A percentile compares a stretch with the other conserved stretches of the same genome.
phyloP scores from a whole-genome alignment of 2,329 filamentous ascomycete genomes.

The Bipolaris victoriae region DNA sequence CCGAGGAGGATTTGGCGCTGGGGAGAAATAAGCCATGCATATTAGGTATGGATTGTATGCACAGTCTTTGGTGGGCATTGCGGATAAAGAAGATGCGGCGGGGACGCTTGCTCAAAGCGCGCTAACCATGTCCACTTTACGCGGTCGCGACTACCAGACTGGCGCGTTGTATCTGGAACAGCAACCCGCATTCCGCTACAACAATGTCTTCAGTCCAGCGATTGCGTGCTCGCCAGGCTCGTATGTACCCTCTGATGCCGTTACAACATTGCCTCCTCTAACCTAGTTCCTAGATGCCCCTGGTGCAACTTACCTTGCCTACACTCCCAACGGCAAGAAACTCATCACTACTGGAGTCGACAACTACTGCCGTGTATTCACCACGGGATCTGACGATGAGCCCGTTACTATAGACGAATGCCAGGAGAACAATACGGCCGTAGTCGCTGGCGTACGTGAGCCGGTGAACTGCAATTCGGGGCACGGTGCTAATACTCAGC shows the following conservation, averaged over 20 bases:
- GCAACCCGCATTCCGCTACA: slow-evolving; percentile 5
- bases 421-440: slow-evolving; percentile 81
- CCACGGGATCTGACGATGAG: slow-evolving; percentile 88
- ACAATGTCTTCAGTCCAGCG: slow-evolving; percentile 23
- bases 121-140: slow-evolving; percentile 17
- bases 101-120: slow-evolving; percentile 13
- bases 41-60: no score
- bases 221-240: slow-evolving; percentile 42
- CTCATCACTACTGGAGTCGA: slow-evolving; percentile 92
- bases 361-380: slow-evolving; percentile 91
- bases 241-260: slow-evolving; percentile 23
- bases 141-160: slow-evolving; percentile 12
- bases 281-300: slow-evolving; percentile 67
- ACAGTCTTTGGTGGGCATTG: background rate
- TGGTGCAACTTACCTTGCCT: slow-evolving; percentile 84
- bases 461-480: background rate
- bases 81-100: background rate
- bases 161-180: slow-evolving; percentile 12
- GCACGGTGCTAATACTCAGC: slow-evolving; percentile 22
- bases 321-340: slow-evolving; percentile 85
- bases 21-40: background rate
- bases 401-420: slow-evolving; percentile 91
- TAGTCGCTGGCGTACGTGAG: slow-evolving; percentile 69
- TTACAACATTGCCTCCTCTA: background rate
- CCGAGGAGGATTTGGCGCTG: background rate